These are phyloP conservation scores for Xylariaceae sp. DNA, from an alignment of 2,329 filamentous ascomycete species.

Conservation along the genomic window DNA sequence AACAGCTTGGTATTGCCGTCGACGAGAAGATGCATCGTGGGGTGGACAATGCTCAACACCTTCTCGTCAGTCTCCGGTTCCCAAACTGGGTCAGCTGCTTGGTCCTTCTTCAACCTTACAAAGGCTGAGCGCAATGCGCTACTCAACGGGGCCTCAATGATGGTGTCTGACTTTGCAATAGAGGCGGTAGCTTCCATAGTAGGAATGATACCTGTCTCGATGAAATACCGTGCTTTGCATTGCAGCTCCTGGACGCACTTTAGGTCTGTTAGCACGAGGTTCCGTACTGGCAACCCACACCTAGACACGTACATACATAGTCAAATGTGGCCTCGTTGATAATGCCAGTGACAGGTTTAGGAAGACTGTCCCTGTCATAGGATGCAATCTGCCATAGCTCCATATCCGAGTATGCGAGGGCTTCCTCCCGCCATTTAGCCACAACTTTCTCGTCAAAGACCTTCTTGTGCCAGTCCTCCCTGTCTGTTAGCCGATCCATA, in stretches of 20 bases:
- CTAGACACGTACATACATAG: conserved; percentile 14
- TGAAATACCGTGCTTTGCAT: conserved; percentile 45
- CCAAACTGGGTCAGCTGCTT: conserved; percentile 44
- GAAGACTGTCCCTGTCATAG: background rate
- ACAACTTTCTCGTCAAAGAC: conserved; percentile 33
- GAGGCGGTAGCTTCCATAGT: conserved; percentile 40
- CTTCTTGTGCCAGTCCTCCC: conserved; percentile 35
- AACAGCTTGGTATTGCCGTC: conserved; percentile 40
- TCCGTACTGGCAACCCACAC: no score
- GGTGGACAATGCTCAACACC: conserved; percentile 55
- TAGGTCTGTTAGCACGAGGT: background rate
- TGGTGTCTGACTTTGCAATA: conserved; percentile 49
- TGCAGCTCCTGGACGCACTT: conserved; percentile 37
- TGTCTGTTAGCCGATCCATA: conserved; percentile 35
- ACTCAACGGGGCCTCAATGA: conserved; percentile 33
- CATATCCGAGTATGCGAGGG: conserved; percentile 25
- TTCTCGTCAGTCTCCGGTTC: conserved; percentile 48
- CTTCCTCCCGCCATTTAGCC: conserved; percentile 32
- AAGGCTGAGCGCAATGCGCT: conserved; percentile 37
- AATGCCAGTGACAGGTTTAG: conserved; percentile 9
- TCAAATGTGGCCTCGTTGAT: conserved; percentile 23
- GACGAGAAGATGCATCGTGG: conserved; percentile 53
- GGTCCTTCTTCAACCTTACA: conserved; percentile 40
- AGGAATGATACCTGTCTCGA: conserved; percentile 37
- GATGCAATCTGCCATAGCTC: conserved; percentile 4